A percentile compares a stretch with the other conserved stretches of the same genome.
These are phyloP conservation scores for Aspergillus floridensis DNA, from an alignment of 2,329 filamentous ascomycete genomes.

Conservation along the genomic window DNA sequence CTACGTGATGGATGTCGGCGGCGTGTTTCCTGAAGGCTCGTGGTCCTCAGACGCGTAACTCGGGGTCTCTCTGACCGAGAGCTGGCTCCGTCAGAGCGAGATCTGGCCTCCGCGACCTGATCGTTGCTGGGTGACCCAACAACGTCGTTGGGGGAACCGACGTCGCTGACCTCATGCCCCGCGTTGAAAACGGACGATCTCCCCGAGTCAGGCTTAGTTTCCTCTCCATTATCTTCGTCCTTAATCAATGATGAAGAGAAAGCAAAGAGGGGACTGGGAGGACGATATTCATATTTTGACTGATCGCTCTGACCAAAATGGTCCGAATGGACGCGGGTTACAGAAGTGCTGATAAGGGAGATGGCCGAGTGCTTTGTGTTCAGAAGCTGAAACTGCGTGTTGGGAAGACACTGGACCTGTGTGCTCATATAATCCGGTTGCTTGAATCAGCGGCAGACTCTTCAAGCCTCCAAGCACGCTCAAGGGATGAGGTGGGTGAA, in stretches of 20 bases:
- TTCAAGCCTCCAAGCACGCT: background rate
- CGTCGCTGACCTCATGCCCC: background rate
- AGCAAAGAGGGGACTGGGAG: constrained; percentile 20
- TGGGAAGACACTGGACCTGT: constrained; percentile 26
- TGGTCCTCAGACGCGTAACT: background rate
- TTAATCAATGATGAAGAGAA: constrained; percentile 11
- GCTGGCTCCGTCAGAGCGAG: background rate
- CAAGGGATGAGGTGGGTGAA: background rate
- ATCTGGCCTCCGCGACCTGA: background rate
- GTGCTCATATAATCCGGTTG: background rate
- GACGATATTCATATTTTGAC: constrained; percentile 2
- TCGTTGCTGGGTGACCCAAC: background rate
- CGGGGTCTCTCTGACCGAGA: background rate
- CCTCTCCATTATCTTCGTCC: background rate
- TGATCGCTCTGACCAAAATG: constrained; percentile 3
- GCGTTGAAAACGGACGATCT: background rate
- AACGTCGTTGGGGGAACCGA: background rate
- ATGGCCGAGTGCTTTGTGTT: constrained; percentile 15
- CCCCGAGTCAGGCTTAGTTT: background rate
- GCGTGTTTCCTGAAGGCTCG: background rate
- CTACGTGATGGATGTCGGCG: background rate
- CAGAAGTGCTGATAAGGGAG: constrained; percentile 13
- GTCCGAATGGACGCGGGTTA: constrained; percentile 8
- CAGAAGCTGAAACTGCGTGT: constrained; percentile 23
- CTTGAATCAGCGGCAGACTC: background rate